Conservation (phyloP, 352 stramenopile genomes). For the Globisporangium alternatum region DNA sequence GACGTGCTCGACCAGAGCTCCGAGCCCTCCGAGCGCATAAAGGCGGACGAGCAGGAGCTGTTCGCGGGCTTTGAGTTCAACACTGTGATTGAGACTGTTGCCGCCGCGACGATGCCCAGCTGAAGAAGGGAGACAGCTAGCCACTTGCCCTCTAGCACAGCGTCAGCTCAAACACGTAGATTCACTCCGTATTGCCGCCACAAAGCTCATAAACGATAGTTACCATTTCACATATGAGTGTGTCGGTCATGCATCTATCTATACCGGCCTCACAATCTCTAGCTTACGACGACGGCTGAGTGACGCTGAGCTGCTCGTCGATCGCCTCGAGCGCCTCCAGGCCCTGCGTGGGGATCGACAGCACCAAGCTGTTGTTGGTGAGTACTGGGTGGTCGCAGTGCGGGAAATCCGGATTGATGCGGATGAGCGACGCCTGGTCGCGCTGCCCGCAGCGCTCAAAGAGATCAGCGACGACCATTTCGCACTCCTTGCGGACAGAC, state of each 20-base stretch:
- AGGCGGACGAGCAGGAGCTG: slow-evolving; percentile 39
- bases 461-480: slow-evolving; percentile 76
- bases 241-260: slow-evolving; percentile 1
- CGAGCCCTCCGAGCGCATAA: slow-evolving; percentile 24
- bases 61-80: slow-evolving; percentile 68
- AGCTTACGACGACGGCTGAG: background rate
- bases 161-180: background rate
- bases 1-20: slow-evolving; percentile 54
- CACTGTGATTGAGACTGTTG: slow-evolving; percentile 15
- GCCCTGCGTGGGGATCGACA: slow-evolving; percentile 49
- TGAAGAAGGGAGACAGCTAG: background rate
- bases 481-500: slow-evolving; percentile 72
- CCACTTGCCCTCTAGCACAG: background rate
- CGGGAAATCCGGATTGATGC: slow-evolving; percentile 72
- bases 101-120: background rate
- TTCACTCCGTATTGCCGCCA: background rate
- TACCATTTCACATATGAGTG: background rate
- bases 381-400: slow-evolving; percentile 54
- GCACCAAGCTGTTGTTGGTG: slow-evolving; percentile 32
- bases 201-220: background rate
- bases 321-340: slow-evolving; percentile 59
- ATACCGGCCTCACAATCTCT: background rate
- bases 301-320: slow-evolving; percentile 21
- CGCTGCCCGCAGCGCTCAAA: slow-evolving; percentile 46
- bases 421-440: slow-evolving; percentile 58